Evolutionary conservation across 2,329 filamentous ascomycete species (phyloP).

Genomic region (Alternaria hordeiaustralica): DNA sequence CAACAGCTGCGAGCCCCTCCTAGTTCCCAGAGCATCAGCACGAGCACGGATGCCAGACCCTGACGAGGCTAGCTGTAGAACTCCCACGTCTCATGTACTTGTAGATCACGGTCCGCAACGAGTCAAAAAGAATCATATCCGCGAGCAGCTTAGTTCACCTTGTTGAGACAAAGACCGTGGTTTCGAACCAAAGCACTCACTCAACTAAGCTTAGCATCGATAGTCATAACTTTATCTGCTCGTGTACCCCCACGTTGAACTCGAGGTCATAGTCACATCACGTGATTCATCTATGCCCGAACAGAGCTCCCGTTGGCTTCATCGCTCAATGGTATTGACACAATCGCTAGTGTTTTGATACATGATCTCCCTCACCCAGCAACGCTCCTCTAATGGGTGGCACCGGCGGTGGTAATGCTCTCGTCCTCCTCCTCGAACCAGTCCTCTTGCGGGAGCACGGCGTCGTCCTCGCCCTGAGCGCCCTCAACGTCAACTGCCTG

Average conservation of each 20-base stretch:
- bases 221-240: background rate
- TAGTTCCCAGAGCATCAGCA: background rate
- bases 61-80: background rate
- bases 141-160: background rate
- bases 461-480: slow-evolving; percentile 64
- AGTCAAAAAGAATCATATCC: background rate
- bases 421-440: slow-evolving; percentile 84
- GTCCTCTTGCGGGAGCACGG: slow-evolving; percentile 68
- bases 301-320: slow-evolving; percentile 13
- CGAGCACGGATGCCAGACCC: background rate
- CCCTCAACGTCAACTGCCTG: slow-evolving; percentile 96
- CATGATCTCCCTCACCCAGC: slow-evolving; percentile 27
- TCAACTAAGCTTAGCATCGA: background rate
- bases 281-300: slow-evolving; percentile 23
- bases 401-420: slow-evolving; percentile 51
- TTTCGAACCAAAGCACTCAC: background rate
- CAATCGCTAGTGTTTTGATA: slow-evolving; percentile 46
- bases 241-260: background rate
- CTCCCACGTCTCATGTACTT: background rate
- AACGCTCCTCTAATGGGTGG: slow-evolving; percentile 34
- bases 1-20: slow-evolving; percentile 1
- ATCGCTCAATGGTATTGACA: slow-evolving; percentile 44
- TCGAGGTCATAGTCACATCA: slow-evolving; percentile 13
- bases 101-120: background rate
- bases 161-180: background rate